Conservation (phyloP, 2,329 filamentous ascomycete genomes). For the Epichloe glyceriae region DNA sequence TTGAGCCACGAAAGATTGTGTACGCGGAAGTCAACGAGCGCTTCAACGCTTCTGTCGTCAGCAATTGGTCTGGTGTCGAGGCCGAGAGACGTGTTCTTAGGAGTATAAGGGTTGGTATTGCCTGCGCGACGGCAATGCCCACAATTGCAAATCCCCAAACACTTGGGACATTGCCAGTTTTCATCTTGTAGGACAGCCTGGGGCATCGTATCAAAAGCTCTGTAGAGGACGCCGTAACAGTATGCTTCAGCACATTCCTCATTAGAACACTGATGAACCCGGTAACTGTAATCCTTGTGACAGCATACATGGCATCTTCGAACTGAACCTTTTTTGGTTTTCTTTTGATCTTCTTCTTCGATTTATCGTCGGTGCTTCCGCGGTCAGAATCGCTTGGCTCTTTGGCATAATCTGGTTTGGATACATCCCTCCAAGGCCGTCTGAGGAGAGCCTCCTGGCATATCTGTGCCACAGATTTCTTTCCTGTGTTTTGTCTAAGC, state of each 20-base stretch:
- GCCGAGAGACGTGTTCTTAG: constrained; percentile 75
- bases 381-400: constrained; percentile 37
- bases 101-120: constrained; percentile 67
- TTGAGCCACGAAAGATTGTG: constrained; percentile 80
- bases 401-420: constrained; percentile 39
- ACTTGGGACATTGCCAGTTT: constrained; percentile 82
- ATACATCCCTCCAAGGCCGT: constrained; percentile 74
- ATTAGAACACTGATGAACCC: constrained; percentile 65
- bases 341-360: constrained; percentile 46
- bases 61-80: constrained; percentile 86
- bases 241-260: constrained; percentile 61
- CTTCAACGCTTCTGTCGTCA: constrained; percentile 81
- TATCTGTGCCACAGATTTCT: constrained; percentile 79
- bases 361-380: constrained; percentile 47
- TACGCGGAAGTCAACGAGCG: constrained; percentile 76
- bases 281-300: constrained; percentile 69
- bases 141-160: constrained; percentile 76
- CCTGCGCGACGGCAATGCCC: constrained; percentile 55
- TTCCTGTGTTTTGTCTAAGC: constrained; percentile 51
- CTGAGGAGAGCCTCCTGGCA: constrained; percentile 76
- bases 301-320: constrained; percentile 71
- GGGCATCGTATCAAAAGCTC: constrained; percentile 84
- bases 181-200: constrained; percentile 67
- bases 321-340: constrained; percentile 41
- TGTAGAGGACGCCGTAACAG: constrained; percentile 86